Percentiles rank a stretch among this genome's conserved stretches.
Conservation (phyloP, 129 eudicot genomes). For the Apium graveolens region DNA sequence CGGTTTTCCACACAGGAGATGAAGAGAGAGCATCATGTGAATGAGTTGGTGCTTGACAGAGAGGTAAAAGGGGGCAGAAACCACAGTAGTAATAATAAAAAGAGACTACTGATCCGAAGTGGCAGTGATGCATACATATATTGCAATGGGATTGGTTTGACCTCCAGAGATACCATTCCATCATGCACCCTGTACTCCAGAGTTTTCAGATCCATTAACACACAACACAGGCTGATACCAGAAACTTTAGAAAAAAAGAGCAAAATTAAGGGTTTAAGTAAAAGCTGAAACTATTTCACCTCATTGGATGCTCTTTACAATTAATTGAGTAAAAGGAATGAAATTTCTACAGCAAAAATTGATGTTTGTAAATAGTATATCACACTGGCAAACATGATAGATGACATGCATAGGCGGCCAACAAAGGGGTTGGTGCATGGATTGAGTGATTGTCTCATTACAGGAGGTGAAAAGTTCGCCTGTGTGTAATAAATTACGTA, state of each 20-base stretch:
- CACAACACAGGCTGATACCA: not conserved
- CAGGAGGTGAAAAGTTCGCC: too few species aligned
- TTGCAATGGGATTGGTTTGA: constrained; percentile 4
- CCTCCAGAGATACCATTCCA: constrained; percentile 2
- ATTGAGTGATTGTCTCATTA: too few species aligned
- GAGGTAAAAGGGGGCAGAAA: constrained; percentile 2
- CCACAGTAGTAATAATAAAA: not conserved
- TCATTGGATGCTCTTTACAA: not conserved
- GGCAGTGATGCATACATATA: not conserved
- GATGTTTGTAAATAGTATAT: too few species aligned
- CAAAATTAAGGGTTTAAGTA: not conserved
- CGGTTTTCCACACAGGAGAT: not conserved
- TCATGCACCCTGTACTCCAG: too few species aligned
- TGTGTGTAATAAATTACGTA: too few species aligned
- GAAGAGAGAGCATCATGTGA: not conserved
- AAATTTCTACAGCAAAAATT: too few species aligned
- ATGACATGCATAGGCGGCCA: too few species aligned
- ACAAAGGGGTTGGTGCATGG: too few species aligned
- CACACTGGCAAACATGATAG: too few species aligned
- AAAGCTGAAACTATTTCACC: too few species aligned
- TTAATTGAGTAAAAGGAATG: too few species aligned
- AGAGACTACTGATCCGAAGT: not conserved
- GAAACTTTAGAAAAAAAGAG: not conserved
- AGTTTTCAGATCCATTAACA: not conserved
- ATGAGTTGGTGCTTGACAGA: constrained; percentile 3